These are phyloP conservation scores for Cinchona pubescens DNA, from an alignment of 257 asterid species.

Conservation along the genomic window DNA sequence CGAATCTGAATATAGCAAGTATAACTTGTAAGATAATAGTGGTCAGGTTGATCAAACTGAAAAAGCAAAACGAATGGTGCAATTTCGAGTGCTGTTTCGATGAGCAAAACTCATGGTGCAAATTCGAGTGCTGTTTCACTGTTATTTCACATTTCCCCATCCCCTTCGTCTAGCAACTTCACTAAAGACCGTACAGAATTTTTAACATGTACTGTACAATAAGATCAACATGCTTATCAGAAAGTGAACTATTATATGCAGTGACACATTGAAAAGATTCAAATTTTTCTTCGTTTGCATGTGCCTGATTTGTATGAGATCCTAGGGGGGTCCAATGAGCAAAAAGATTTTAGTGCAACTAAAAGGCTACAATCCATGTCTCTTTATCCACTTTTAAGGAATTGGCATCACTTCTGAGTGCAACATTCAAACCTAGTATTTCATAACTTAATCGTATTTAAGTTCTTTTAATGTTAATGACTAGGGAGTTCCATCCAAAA, in stretches of 20 bases:
- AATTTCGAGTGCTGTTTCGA: too few species aligned
- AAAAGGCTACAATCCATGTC: background rate
- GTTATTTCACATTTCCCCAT: background rate
- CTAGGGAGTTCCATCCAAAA: background rate
- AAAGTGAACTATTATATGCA: background rate
- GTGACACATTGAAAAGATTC: background rate
- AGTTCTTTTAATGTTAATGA: background rate
- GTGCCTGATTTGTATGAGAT: background rate
- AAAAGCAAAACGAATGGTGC: background rate
- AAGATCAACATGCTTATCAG: background rate
- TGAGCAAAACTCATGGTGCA: too few species aligned
- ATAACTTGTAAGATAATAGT: slow-evolving; percentile 4
- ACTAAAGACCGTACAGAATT: background rate
- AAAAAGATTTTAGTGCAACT: background rate
- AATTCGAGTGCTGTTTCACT: background rate
- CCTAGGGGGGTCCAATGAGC: background rate
- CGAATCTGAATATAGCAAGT: slow-evolving; percentile 54
- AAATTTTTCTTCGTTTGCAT: background rate
- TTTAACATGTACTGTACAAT: background rate
- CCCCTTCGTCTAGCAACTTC: slow-evolving; percentile 6
- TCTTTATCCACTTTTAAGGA: background rate
- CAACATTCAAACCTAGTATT: slow-evolving; percentile 1
- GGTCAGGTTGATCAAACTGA: slow-evolving; percentile 1
- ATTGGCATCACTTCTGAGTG: background rate
- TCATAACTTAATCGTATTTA: background rate